These are phyloP conservation scores for Syzygium jambos DNA, from an alignment of 345 rosid genomes.

Conservation along the genomic window DNA sequence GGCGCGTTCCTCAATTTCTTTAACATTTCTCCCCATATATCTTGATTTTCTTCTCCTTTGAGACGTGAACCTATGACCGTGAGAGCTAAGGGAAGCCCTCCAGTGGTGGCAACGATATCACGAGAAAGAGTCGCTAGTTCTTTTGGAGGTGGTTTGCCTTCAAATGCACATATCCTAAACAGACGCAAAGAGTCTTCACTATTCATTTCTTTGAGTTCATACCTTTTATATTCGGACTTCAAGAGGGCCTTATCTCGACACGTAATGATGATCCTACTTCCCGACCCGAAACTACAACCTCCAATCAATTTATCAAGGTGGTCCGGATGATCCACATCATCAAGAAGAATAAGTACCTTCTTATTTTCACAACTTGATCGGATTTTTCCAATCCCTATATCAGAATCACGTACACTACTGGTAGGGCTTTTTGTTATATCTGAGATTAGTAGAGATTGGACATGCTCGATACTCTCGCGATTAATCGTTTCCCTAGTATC, in stretches of 20 bases:
- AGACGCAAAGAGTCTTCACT: not conserved
- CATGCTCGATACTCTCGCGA: rapidly evolving
- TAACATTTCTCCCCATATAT: rapidly evolving
- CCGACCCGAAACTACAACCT: rapidly evolving
- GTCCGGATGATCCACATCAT: rapidly evolving
- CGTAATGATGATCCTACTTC: no score
- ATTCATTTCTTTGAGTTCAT: no score
- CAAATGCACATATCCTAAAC: rapidly evolving
- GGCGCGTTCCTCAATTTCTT: rapidly evolving
- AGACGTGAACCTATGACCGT: rapidly evolving
- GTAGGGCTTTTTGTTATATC: rapidly evolving
- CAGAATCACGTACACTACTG: rapidly evolving
- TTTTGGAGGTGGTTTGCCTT: rapidly evolving
- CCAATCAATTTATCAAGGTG: no score
- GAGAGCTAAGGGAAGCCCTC: constrained; percentile 7
- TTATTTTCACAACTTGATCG: rapidly evolving
- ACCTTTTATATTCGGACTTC: no score
- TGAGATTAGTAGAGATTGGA: not conserved
- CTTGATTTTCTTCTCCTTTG: no score
- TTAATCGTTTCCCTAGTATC: not conserved
- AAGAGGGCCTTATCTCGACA: no score
- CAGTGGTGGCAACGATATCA: no score
- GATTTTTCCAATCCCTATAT: not conserved
- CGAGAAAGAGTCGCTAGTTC: rapidly evolving
- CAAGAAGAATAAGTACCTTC: no score